These are phyloP conservation scores for Artemisia annua DNA, from an alignment of 129 eudicot genomes.

Conservation along the genomic window DNA sequence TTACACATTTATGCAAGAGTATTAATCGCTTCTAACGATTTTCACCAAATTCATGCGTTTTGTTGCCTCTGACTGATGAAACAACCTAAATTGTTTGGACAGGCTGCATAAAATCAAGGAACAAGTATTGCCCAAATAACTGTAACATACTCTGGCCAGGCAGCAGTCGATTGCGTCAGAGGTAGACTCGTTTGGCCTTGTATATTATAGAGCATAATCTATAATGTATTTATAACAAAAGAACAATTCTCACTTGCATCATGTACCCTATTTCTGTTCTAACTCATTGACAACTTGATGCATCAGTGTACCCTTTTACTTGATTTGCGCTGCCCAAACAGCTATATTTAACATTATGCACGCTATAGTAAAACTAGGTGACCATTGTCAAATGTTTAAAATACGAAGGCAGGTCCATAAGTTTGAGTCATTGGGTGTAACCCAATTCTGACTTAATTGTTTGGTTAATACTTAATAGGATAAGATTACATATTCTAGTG, in stretches of 20 bases:
- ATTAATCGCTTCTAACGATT: too few relatives aligned
- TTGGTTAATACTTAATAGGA: too few relatives aligned
- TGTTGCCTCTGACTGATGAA: constrained; percentile 1
- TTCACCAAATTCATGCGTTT: background rate
- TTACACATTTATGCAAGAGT: too few relatives aligned
- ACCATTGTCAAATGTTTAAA: too few relatives aligned
- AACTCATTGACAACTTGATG: background rate
- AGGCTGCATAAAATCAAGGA: constrained; percentile 24
- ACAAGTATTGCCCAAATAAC: constrained; percentile 13
- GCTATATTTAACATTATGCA: background rate
- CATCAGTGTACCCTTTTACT: background rate
- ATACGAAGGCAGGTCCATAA: background rate
- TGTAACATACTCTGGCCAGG: constrained; percentile 8
- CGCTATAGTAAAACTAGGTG: too few relatives aligned
- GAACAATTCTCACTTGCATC: background rate
- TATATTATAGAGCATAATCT: constrained; percentile 15
- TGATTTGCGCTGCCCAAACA: background rate
- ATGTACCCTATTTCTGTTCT: background rate
- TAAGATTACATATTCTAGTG: background rate
- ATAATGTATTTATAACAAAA: background rate
- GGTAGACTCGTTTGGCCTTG: constrained; percentile 15
- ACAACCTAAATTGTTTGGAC: constrained; percentile 12
- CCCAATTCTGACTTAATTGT: background rate
- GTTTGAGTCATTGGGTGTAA: background rate
- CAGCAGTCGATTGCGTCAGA: background rate